phyloP scores from a whole-genome alignment of 345 rosid genomes.

The Eucalyptus brandiana region DNA sequence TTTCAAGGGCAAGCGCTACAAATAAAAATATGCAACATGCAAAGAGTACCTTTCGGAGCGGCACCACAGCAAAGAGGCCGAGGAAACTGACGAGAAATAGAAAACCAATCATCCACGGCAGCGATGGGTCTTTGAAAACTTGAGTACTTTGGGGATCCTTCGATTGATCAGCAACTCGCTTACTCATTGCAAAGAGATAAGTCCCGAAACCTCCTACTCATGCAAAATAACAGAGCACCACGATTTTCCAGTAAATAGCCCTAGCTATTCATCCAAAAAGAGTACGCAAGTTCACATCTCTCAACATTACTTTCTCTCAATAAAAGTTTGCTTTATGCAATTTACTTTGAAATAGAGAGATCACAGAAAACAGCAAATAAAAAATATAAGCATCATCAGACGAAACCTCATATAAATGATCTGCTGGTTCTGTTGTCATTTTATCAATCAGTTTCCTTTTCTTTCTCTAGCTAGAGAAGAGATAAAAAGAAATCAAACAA shows the following conservation, averaged over 20 bases:
- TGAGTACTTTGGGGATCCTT: background rate
- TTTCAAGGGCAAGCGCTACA: background rate
- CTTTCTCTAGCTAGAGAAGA: background rate
- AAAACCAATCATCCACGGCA: conserved; percentile 3
- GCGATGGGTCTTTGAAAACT: background rate
- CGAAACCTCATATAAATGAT: background rate
- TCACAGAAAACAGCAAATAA: background rate
- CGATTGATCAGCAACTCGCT: background rate
- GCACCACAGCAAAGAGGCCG: conserved; percentile 8
- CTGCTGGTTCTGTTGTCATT: background rate
- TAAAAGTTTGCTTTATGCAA: background rate
- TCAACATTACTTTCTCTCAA: background rate
- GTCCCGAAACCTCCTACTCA: conserved; percentile 6
- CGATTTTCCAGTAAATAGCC: background rate
- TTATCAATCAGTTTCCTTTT: background rate
- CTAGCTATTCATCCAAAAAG: background rate
- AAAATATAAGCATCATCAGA: background rate
- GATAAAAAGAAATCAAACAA: background rate
- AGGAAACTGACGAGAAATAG: conserved; percentile 10
- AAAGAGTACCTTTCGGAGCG: conserved; percentile 5
- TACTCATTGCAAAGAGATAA: conserved; percentile 4
- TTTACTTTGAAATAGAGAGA: background rate
- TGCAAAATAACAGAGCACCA: background rate
- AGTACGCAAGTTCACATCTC: background rate
- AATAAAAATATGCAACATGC: background rate